Percentiles rank a stretch among this genome's conserved stretches.
phyloP scores from a whole-genome alignment of 1,139 yeast species.

The Taphrina betulina region DNA sequence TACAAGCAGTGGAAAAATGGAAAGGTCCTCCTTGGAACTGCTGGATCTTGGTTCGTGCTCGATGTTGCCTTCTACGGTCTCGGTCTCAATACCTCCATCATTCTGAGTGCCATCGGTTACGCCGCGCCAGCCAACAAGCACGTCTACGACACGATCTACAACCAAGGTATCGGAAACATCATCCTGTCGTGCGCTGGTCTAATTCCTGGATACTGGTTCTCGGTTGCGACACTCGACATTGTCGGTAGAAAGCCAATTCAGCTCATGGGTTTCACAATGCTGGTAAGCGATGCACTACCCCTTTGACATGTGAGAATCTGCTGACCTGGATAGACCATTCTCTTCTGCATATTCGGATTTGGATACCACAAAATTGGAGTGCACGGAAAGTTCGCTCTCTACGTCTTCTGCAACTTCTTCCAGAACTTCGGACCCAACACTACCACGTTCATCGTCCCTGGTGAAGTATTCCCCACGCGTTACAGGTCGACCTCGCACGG shows the following conservation, averaged over 20 bases:
- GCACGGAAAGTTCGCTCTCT: conserved; percentile 67
- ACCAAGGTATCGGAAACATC: conserved; percentile 57
- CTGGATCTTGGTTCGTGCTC: conserved; percentile 93
- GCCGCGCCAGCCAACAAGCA: conserved; percentile 57
- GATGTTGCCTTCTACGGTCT: conserved; percentile 95
- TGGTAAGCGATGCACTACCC: no score
- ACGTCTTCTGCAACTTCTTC: conserved; percentile 58
- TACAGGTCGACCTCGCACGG: conserved; percentile 99
- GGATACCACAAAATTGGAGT: conserved; percentile 27
- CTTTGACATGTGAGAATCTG: conserved; percentile 69
- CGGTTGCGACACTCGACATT: conserved; percentile 72
- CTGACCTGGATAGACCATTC: no score
- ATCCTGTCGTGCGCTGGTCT: conserved; percentile 89
- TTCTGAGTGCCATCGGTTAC: conserved; percentile 80
- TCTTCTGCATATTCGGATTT: conserved; percentile 41
- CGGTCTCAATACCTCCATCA: conserved; percentile 73
- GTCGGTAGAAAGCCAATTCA: conserved; percentile 83
- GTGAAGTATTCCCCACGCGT: conserved; percentile 95
- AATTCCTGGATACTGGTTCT: conserved; percentile 84
- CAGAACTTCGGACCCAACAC: conserved; percentile 93
- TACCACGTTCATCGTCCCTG: conserved; percentile 93
- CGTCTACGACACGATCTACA: conserved; percentile 67
- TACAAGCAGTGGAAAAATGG: conserved; percentile 87
- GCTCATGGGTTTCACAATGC: conserved; percentile 65
- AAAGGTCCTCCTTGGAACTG: conserved; percentile 85